Evolutionary conservation across 2,329 filamentous ascomycete genomes (phyloP).

Genomic region (Scopulariopsis brevicaulis): DNA sequence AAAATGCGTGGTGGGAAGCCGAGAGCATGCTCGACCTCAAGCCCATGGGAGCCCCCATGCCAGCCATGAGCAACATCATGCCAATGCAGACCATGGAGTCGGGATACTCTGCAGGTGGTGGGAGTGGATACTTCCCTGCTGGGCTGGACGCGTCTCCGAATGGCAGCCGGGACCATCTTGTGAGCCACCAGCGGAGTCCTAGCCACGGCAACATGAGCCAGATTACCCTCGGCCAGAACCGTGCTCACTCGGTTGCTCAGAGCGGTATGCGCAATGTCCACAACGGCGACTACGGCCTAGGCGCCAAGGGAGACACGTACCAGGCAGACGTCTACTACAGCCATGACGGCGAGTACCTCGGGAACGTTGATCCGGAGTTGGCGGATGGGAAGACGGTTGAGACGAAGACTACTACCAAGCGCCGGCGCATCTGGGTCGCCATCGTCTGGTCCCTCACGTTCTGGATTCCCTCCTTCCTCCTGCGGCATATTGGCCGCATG

Average conservation of each 20-base stretch:
- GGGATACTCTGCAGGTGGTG: constrained; percentile 54
- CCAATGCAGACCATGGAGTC: constrained; percentile 44
- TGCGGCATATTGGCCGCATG: constrained; percentile 83
- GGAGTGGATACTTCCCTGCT: constrained; percentile 61
- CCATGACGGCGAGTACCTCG: constrained; percentile 54
- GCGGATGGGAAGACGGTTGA: constrained; percentile 68
- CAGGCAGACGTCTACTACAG: constrained; percentile 68
- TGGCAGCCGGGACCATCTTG: constrained; percentile 61
- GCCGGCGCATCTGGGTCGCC: constrained; percentile 67
- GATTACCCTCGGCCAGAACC: constrained; percentile 26
- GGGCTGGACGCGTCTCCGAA: constrained; percentile 36
- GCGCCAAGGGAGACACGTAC: constrained; percentile 70
- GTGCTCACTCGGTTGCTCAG: constrained; percentile 47
- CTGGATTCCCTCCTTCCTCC: constrained; percentile 81
- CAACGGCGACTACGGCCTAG: constrained; percentile 80
- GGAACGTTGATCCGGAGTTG: constrained; percentile 64
- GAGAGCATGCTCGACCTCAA: constrained; percentile 93
- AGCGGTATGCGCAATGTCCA: constrained; percentile 43
- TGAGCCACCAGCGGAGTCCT: constrained; percentile 43
- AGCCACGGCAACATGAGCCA: constrained; percentile 46
- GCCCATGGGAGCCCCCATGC: constrained; percentile 36
- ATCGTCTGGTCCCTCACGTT: constrained; percentile 83
- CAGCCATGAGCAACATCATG: constrained; percentile 18
- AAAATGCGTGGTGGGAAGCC: constrained; percentile 93
- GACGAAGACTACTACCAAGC: constrained; percentile 49